Evolutionary conservation across 495 filamentous ascomycete genomes (phyloP).

Genomic region (Collariella sp.): DNA sequence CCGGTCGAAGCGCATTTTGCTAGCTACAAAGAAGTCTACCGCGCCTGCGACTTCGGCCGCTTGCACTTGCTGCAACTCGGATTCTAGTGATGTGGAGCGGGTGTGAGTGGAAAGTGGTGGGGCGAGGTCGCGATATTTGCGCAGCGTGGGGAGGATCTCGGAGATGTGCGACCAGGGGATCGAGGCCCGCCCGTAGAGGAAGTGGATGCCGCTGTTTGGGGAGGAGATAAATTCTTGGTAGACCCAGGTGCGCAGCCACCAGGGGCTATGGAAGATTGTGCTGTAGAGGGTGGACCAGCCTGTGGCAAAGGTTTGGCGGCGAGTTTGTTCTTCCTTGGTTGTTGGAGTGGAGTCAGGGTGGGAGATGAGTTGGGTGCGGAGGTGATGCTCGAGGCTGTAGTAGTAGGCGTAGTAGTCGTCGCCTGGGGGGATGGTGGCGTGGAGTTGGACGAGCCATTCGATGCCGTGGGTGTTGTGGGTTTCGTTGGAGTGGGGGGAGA

Average conservation of each 20-base stretch:
- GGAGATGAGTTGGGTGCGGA: background rate
- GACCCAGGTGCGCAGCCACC: constrained; percentile 10
- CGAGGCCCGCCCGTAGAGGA: constrained; percentile 1
- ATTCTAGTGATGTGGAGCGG: no score
- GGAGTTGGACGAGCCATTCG: constrained; percentile 1
- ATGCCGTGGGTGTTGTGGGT: background rate
- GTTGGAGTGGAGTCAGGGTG: background rate
- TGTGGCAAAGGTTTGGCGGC: background rate
- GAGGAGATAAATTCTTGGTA: constrained; percentile 13
- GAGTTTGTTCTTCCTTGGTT: no score
- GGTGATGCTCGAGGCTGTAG: constrained; percentile 1
- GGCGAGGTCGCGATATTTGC: background rate
- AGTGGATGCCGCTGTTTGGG: background rate
- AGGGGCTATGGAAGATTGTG: constrained; percentile 3
- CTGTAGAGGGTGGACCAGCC: constrained; percentile 5
- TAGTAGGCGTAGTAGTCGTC: constrained; percentile 3
- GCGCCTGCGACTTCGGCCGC: background rate
- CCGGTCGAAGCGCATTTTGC: constrained; percentile 6
- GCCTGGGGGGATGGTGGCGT: background rate
- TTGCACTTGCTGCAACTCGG: background rate
- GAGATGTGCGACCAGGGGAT: constrained; percentile 1
- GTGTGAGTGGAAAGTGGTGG: no score
- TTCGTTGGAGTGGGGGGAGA: no score
- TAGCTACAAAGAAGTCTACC: constrained; percentile 1
- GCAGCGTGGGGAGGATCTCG: constrained; percentile 7